A percentile compares a stretch with the other conserved stretches of the same genome.
These are phyloP conservation scores for Zymoseptoria tritici DNA, from an alignment of 2,329 filamentous ascomycete species.

Conservation along the genomic window DNA sequence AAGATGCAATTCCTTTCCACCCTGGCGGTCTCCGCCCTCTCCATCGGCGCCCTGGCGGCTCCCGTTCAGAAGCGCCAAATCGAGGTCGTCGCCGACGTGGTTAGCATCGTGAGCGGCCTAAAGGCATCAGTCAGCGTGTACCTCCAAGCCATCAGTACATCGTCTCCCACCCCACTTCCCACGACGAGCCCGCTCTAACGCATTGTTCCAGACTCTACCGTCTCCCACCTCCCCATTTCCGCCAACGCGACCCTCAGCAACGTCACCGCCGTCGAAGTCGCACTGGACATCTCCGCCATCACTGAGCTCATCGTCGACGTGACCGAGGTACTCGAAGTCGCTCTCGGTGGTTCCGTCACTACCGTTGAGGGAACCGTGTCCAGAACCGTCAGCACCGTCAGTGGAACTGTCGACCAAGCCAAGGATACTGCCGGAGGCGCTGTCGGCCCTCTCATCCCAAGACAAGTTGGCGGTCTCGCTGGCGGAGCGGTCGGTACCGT, in stretches of 20 bases:
- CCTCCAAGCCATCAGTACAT: neutral
- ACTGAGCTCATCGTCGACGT: neutral
- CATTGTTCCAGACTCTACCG: neutral
- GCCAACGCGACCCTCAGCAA: neutral
- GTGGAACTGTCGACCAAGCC: neutral
- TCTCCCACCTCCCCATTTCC: neutral
- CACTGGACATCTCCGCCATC: neutral
- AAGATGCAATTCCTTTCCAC: conserved; percentile 16
- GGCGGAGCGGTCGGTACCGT: neutral
- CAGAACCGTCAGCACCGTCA: conserved; percentile 1
- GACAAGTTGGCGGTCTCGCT: neutral
- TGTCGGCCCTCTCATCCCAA: neutral
- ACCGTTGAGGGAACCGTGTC: neutral
- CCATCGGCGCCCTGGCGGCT: conserved; percentile 10
- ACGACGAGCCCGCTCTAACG: neutral
- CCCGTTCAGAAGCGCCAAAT: conserved; percentile 13
- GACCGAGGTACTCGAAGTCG: conserved; percentile 5
- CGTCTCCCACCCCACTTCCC: neutral
- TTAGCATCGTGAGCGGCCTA: conserved; percentile 7
- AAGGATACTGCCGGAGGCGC: neutral
- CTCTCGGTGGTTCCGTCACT: conserved; percentile 3
- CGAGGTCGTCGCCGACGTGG: conserved; percentile 1
- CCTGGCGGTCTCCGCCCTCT: conserved; percentile 14
- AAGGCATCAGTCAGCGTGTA: neutral
- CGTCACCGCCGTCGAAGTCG: neutral